Evolutionary conservation across 108 stramenopile genomes (phyloP), one percentile per base, ranked within the genome.

Genomic region (Conticribra weissflogii): DNA sequence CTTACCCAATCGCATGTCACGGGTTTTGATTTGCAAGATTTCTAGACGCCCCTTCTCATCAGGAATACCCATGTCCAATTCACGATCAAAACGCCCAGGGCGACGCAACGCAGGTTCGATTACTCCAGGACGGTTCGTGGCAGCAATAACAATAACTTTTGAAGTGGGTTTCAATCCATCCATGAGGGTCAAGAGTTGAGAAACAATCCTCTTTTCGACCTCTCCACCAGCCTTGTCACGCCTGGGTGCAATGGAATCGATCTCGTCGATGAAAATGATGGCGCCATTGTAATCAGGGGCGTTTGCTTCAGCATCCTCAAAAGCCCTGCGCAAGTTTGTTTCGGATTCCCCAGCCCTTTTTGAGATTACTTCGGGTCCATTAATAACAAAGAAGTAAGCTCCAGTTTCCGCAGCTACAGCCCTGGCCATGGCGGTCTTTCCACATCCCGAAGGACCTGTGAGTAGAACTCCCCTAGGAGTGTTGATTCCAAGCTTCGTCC

Each of bases 241-340:
- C 71, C 96, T 90, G n/a, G 98, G 97, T 0, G 97, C 98, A 70
- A 98, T 98, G 23, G 96, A 91, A 83, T 99, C 99, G 31, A 99
- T 78, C 71, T 99, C 99, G 75, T 98, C 98, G 87, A 99, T 98
- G 69, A 99, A 98, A 62, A 99, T 96, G 56, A 98, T 97, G 30
- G 97, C 79, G 29, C 97, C 97, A 33, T 92, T 93, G 55, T 96
- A 92, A 62, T 86, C 82, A 63, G 83, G 75, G 0, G 96, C 96
- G 18, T 93, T 86, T 19, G 77, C 71, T 72, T 86, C 81, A 9
- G 92, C 92, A 51, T 96, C 93, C 71, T 98, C 96, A 79, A 99
- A 99, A 2, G 96, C 96, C 57, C 96, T 93, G 27, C 98, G 88
- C 8, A 99, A 66, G 73, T 97, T 97, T 16, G 95, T 92, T 83